Percentiles rank a stretch among this genome's conserved stretches.
These are phyloP conservation scores for Russula griseocarnosa DNA, from an alignment of 768 basidiomycete genomes.

Conservation along the genomic window DNA sequence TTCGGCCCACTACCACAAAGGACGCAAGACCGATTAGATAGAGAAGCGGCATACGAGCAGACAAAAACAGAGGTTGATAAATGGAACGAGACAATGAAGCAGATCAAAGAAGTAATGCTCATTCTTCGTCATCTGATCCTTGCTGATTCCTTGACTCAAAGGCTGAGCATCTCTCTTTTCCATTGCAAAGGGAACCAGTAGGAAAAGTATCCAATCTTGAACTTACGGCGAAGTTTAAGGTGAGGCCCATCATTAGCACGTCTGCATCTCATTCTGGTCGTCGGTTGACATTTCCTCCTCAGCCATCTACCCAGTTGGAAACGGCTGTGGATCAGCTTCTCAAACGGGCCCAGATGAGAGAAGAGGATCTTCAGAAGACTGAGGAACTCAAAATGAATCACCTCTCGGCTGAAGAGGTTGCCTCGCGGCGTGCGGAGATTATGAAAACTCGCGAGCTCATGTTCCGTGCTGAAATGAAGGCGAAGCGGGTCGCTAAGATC, in stretches of 20 bases:
- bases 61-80: slow-evolving; percentile 91
- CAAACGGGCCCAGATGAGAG: slow-evolving; percentile 74
- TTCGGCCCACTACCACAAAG: slow-evolving; percentile 78
- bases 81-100: slow-evolving; percentile 90
- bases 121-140: neutral
- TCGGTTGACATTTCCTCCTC: neutral
- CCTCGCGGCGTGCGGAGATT: slow-evolving; percentile 73
- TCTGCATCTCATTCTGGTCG: slow-evolving; percentile 3
- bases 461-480: slow-evolving; percentile 89
- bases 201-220: slow-evolving; percentile 66
- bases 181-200: slow-evolving; percentile 61
- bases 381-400: slow-evolving; percentile 85
- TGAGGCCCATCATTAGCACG: slow-evolving; percentile 32
- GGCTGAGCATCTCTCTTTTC: slow-evolving; percentile 87
- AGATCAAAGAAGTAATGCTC: slow-evolving; percentile 71
- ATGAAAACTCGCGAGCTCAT: slow-evolving; percentile 88
- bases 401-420: slow-evolving; percentile 81
- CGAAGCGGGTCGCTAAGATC: slow-evolving; percentile 88
- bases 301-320: slow-evolving; percentile 86
- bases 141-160: slow-evolving; percentile 32
- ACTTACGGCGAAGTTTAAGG: slow-evolving; percentile 81
- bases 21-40: slow-evolving; percentile 83
- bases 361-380: slow-evolving; percentile 70
- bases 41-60: slow-evolving; percentile 91
- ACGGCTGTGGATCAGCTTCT: slow-evolving; percentile 78